Evolutionary conservation across 768 basidiomycete genomes (phyloP).

Genomic region (Psilocybe azurescens): DNA sequence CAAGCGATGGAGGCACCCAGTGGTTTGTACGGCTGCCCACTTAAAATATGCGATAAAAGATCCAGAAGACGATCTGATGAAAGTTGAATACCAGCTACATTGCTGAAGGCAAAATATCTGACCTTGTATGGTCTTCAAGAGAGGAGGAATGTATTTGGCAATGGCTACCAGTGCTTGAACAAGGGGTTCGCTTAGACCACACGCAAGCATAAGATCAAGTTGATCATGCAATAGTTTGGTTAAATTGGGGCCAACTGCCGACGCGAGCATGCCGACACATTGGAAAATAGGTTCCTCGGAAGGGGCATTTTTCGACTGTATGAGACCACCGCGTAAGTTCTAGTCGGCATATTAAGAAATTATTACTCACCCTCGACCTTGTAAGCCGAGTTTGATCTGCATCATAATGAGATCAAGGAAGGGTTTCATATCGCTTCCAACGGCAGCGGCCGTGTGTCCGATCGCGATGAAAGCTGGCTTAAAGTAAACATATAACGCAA

Average conservation of each 20-base stretch:
- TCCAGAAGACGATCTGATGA: conserved; percentile 85
- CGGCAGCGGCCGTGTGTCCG: too few relatives aligned
- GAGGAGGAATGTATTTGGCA: conserved; percentile 85
- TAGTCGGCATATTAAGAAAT: neutral
- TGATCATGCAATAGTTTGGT: conserved; percentile 97
- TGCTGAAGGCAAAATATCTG: conserved; percentile 11
- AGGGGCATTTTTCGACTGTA: conserved; percentile 82
- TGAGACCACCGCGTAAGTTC: neutral
- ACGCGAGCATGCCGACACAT: conserved; percentile 95
- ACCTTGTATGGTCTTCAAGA: conserved; percentile 94
- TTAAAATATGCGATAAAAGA: conserved; percentile 78
- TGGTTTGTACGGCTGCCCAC: conserved; percentile 85
- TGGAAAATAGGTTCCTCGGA: conserved; percentile 97
- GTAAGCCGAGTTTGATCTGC: too few relatives aligned
- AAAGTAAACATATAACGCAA: too few relatives aligned
- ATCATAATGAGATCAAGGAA: too few relatives aligned
- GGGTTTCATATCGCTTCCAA: too few relatives aligned
- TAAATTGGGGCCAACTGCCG: conserved; percentile 93
- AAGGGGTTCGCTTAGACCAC: conserved; percentile 89
- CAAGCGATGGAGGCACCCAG: conserved; percentile 79
- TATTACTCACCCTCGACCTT: too few relatives aligned
- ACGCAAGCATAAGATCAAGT: conserved; percentile 95
- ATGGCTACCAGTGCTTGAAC: conserved; percentile 85
- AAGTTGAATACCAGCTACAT: neutral
- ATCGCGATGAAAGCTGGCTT: too few relatives aligned